Percentiles rank a stretch among this genome's conserved stretches.
These are phyloP conservation scores for Malania oleifera DNA, from an alignment of 164 flowering plant genomes.

Conservation along the genomic window DNA sequence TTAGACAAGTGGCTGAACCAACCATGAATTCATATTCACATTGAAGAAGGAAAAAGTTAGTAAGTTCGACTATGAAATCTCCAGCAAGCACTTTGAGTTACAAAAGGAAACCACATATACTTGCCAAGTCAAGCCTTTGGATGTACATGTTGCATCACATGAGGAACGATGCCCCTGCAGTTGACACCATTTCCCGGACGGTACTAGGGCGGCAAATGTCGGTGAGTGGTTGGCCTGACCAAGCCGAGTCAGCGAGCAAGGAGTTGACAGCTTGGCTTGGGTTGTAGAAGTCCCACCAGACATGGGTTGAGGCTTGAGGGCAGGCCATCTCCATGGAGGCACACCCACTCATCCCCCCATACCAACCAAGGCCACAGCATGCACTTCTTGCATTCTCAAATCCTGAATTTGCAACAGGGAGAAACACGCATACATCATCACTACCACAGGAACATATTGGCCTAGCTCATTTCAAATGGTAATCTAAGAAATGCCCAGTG, in stretches of 20 bases:
- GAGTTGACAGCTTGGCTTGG: constrained; percentile 54
- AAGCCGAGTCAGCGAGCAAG: constrained; percentile 58
- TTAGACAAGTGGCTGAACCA: too few relatives aligned
- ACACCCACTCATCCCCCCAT: constrained; percentile 53
- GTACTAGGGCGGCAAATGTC: constrained; percentile 43
- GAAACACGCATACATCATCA: neutral
- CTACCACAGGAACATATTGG: too few relatives aligned
- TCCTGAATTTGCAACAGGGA: constrained; percentile 31
- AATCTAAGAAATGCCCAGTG: too few relatives aligned
- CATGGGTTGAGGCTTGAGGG: constrained; percentile 24
- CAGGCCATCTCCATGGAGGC: constrained; percentile 45
- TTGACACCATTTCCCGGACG: constrained; percentile 25
- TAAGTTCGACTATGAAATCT: too few relatives aligned
- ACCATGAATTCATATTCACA: too few relatives aligned
- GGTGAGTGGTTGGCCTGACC: constrained; percentile 43
- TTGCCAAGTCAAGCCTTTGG: too few relatives aligned
- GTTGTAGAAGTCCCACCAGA: constrained; percentile 84
- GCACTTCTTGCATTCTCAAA: constrained; percentile 42
- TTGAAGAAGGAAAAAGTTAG: too few relatives aligned
- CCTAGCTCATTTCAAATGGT: too few relatives aligned
- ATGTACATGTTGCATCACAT: neutral
- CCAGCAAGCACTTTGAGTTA: too few relatives aligned
- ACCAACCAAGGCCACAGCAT: constrained; percentile 58
- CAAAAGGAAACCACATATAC: too few relatives aligned
- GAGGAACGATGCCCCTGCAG: neutral